Base-by-base conservation (phyloP, 164 flowering plant genomes). In the Litsea cubeba region DNA sequence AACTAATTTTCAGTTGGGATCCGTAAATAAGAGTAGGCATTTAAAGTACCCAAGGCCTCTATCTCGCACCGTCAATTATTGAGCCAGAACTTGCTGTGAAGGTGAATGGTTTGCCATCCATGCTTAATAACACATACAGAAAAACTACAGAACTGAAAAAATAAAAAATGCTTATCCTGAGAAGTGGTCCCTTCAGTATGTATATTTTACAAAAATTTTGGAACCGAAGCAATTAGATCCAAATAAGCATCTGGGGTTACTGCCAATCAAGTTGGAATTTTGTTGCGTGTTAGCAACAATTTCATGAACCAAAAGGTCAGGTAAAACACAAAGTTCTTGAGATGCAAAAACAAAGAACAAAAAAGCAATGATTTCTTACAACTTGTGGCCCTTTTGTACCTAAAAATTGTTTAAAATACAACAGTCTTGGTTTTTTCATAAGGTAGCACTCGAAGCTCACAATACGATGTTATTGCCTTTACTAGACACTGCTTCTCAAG, bases 401-500 rank as follows among this genome's bases (percentile, higher is more conserved):
- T 40, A 46, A 6, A 20, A 30, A 46, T 20, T 71, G 28, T 12
- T 86, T 76, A 93, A 78, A 95, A 93, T 64, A 93, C 95, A 85
- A 92, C 97, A 64, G 94, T 95, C 82, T 78, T 95, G 82, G 72
- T 86, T 26, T 77, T 79, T 81, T 83, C 88, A 49, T 89, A 93
- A 32, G 92, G 92, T 69, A 95, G 82, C 72, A 95, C 97, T 10
- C 97, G 88, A 24, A 95, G 88, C 83, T 90, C 97, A 71, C 97
- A 95, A 77, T 95, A 95, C 28, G 94, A 95, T 78, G 82, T 89
- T 76, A 95, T 84, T 50, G 97, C 97, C 82, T 86, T 95, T 30
- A 81, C 72, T 65, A 95, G 89, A 80, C 97, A 95, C 75, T 89
- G 93, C 74, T 95, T 93, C 84, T 95, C 97, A 50, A 93, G 88